A percentile compares a stretch with the other conserved stretches of the same genome.
These are phyloP conservation scores for Termitomyces sp. DNA, from an alignment of 768 basidiomycete species.

Conservation along the genomic window DNA sequence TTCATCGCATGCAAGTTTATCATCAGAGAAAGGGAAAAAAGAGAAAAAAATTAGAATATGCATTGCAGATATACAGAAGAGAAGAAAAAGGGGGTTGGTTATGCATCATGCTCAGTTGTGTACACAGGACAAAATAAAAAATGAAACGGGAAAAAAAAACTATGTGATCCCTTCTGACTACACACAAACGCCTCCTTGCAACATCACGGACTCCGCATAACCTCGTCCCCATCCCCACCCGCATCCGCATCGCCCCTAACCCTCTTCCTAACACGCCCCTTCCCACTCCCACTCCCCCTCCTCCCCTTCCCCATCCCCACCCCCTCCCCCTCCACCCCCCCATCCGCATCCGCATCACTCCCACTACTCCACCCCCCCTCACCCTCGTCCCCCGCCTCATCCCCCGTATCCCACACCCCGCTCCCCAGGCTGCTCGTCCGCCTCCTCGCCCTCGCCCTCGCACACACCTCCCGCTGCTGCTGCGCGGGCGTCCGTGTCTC, in stretches of 20 bases:
- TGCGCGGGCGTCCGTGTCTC: constrained; percentile 17
- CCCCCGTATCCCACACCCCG: constrained; percentile 23
- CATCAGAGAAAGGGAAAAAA: no score
- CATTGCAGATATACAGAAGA: no score
- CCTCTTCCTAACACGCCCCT: constrained; percentile 1
- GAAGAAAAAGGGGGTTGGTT: no score
- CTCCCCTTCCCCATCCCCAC: constrained; percentile 20
- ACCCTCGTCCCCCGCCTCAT: constrained; percentile 28
- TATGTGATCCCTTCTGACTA: no score
- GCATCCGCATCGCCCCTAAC: constrained; percentile 5
- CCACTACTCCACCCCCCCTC: constrained; percentile 20
- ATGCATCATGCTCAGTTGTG: no score
- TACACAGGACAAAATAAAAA: not conserved
- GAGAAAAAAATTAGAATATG: no score
- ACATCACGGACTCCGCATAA: constrained; percentile 8
- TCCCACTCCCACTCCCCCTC: not conserved
- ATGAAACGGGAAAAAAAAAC: not conserved
- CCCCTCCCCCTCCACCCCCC: constrained; percentile 21
- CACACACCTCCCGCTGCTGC: not conserved
- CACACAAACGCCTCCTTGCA: not conserved
- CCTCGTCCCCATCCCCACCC: no score
- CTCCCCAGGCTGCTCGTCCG: constrained; percentile 18
- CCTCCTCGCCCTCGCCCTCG: not conserved
- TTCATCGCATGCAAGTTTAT: no score
- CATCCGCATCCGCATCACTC: constrained; percentile 29